Base-by-base conservation (phyloP, 371 early-diverging fungal species). In the Haplosporangium sp. region DNA sequence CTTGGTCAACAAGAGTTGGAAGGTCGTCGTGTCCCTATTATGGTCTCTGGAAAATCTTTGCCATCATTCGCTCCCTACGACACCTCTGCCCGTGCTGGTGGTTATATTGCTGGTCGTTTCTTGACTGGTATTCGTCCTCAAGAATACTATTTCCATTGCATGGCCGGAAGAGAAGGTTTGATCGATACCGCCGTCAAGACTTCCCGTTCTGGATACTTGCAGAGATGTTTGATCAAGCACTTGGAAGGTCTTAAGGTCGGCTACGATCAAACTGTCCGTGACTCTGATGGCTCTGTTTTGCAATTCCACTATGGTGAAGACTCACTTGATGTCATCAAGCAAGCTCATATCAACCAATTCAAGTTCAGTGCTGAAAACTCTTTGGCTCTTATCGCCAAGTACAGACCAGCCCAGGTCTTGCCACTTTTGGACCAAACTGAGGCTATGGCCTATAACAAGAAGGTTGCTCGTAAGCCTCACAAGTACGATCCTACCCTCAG, bases 131-230 rank as follows among this genome's bases (percentile, higher is more conserved):
- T 99, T 76, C 94, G 95, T 76, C 98, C 99, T 34, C 97, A 97
- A 76, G 94, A 93, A 83, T 95, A 91, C 85, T 94, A 93, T 83
- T 95, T 94, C 90, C 93, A 93, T 86, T 97, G 97, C 85, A 99
- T 99, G 99, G 99, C 99, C 72, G 99, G 99, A 82, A 97, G 99
- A 87, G 99, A 99, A 92, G 99, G 99, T 76, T 88, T 99, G 35
- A 99, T 99, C 76, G 99, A 99, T 90, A 99, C 99, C 2, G 99
- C 99, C 67, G 99, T 99, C 85, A 99, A 99, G 88, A 99, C 99
- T 0, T 95, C 99, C 53, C 94, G 98, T 82, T 99, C 99, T 10
- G 99, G 99, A 55, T 99, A 99, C 85, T 87, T 99, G 83, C 99
- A 99, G 86, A 95, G 99, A 83, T 99, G 99, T 92, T 91, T 99